Conservation (phyloP, 164 flowering plant species). For the Tetrastigma voinierianum region DNA sequence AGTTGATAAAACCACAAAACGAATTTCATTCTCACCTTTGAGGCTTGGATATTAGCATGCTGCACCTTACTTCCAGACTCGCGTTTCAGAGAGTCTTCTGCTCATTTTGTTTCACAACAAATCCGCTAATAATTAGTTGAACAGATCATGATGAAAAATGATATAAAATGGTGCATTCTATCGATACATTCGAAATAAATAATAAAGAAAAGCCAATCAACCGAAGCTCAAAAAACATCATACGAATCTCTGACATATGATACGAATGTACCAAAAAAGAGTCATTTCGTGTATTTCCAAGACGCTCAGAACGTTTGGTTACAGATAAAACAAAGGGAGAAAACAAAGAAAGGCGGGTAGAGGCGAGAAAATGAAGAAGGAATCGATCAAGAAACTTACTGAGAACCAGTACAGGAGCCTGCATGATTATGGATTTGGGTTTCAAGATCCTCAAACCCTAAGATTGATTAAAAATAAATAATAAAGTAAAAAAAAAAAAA, state of each 20-base stretch:
- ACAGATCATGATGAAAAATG: not conserved
- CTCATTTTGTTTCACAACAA: slow-evolving; percentile 10
- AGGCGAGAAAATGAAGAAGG: not conserved
- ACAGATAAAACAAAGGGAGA: not conserved
- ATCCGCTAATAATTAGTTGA: not conserved
- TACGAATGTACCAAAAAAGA: too few relatives aligned
- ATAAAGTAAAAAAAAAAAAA: too few relatives aligned
- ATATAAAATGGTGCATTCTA: not conserved
- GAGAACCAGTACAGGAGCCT: slow-evolving; percentile 67
- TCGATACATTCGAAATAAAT: too few relatives aligned
- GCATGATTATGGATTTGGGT: slow-evolving; percentile 38
- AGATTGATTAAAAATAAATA: too few relatives aligned
- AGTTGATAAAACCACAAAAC: not conserved
- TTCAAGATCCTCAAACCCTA: too few relatives aligned
- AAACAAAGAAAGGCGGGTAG: not conserved
- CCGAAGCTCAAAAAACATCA: too few relatives aligned
- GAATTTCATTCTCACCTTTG: slow-evolving; percentile 53
- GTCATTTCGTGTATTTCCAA: too few relatives aligned
- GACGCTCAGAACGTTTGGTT: not conserved
- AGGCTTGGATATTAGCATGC: slow-evolving; percentile 87
- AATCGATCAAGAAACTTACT: slow-evolving; percentile 37
- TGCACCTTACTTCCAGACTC: slow-evolving; percentile 94
- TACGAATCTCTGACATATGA: too few relatives aligned
- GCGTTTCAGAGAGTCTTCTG: slow-evolving; percentile 88
- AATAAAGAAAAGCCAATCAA: too few relatives aligned